phyloP scores from a whole-genome alignment of 306 rosid genomes.

The Quercus dentata region DNA sequence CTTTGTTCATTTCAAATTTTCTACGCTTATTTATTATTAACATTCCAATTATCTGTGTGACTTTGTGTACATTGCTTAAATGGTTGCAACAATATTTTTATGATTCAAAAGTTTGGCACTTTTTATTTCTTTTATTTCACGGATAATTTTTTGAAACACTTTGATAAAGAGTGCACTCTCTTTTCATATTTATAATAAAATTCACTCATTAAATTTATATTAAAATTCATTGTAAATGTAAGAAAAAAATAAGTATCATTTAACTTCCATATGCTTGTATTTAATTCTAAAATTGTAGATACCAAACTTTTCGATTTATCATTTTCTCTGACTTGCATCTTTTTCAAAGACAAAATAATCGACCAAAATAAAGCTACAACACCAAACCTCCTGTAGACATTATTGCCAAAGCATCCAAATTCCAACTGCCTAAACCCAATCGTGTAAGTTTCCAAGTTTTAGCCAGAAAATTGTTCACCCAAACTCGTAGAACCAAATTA shows the following conservation, averaged over 20 bases:
- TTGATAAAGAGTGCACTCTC: rapidly evolving
- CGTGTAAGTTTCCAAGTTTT: neutral
- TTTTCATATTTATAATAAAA: too few relatives aligned
- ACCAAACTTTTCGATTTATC: neutral
- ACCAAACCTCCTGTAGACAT: neutral
- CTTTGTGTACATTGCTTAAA: neutral
- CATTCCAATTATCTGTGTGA: too few relatives aligned
- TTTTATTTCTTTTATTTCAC: too few relatives aligned
- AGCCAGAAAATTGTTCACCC: conserved; percentile 16
- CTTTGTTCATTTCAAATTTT: neutral
- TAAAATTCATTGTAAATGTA: too few relatives aligned
- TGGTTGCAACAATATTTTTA: neutral
- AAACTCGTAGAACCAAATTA: neutral
- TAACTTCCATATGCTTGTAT: neutral
- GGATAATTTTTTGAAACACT: rapidly evolving
- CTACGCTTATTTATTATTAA: too few relatives aligned
- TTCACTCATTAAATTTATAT: too few relatives aligned
- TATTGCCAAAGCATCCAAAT: neutral
- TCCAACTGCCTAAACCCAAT: neutral
- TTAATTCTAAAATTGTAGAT: neutral
- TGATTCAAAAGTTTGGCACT: neutral
- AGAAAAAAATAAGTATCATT: too few relatives aligned
- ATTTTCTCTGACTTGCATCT: neutral
- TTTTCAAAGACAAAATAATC: neutral
- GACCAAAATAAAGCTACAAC: neutral